phyloP scores from a whole-genome alignment of 306 rosid species.

The Corylus heterophylla region DNA sequence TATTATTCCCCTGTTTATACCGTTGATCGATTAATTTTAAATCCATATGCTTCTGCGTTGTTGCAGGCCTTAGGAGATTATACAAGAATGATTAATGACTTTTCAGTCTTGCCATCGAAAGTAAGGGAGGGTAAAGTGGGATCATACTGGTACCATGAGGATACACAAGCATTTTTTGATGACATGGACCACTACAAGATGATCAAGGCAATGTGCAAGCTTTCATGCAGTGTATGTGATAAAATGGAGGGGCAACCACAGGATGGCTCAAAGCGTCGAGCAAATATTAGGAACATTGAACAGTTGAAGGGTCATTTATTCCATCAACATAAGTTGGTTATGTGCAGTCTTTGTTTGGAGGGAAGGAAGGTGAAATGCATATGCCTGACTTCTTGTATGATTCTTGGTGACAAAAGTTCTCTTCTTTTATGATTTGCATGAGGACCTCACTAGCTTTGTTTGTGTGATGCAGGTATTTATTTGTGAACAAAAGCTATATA shows the following conservation, averaged over 20 bases:
- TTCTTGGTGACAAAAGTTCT: slow-evolving; percentile 6
- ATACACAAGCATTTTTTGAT: slow-evolving; percentile 68
- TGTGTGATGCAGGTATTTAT: slow-evolving; percentile 65
- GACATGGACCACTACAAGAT: slow-evolving; percentile 78
- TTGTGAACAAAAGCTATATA: slow-evolving; percentile 92
- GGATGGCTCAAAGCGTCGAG: slow-evolving; percentile 63
- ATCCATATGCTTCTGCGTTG: not conserved
- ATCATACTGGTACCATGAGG: slow-evolving; percentile 70
- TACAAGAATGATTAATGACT: slow-evolving; percentile 65
- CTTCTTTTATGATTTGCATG: slow-evolving; percentile 14
- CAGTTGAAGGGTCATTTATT: slow-evolving; percentile 93
- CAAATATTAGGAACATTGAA: slow-evolving; percentile 64
- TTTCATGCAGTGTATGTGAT: slow-evolving; percentile 84
- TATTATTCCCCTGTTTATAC: not conserved
- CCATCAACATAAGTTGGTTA: slow-evolving; percentile 71
- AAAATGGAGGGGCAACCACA: slow-evolving; percentile 71
- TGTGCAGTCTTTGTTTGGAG: slow-evolving; percentile 92
- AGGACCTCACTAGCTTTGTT: slow-evolving; percentile 13
- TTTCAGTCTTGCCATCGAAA: slow-evolving; percentile 49
- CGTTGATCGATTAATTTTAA: not conserved
- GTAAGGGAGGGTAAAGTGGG: slow-evolving; percentile 70
- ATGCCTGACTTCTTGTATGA: slow-evolving; percentile 12
- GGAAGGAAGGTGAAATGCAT: slow-evolving; percentile 74
- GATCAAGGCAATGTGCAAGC: slow-evolving; percentile 79
- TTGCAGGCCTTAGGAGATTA: slow-evolving; percentile 78